Evolutionary conservation across 306 rosid genomes (phyloP), one percentile per base, ranked within the genome.

Genomic region (peach (Prunus persica)): DNA sequence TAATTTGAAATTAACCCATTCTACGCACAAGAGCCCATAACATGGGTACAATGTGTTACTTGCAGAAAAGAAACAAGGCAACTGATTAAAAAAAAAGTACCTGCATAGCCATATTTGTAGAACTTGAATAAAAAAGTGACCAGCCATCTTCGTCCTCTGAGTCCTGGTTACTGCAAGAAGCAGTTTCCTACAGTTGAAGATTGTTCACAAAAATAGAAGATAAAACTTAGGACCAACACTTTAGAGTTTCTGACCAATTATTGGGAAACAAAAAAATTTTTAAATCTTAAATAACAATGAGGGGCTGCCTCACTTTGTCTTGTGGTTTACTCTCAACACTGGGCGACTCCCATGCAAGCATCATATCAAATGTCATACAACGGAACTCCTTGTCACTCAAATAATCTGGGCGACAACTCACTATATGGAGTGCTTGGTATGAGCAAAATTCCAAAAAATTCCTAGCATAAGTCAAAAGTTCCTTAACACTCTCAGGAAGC

Each of bases 261-360:
- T 41, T 52, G 51, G 49, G 47, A 74, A 58, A 18, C 1, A 51
- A 18, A 65, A 67, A 19, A 12, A 41, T 32, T 57, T 25, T 69
- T 58, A 57, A 50, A 49, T 79, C 28, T 72, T 28, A 68, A 32
- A 70, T 45, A 79, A 73, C 51, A 75, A 75, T 47, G 61, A 69
- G 52, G 69, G 74, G 73, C 64, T 67, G 57, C 76, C 91, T 82
- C 81, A 88, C 95, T 78, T 81, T 80, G 69, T 77, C 71, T 22
- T 66, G n/a, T 24, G 77, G 74, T 74, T 80, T 81, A 52, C 78
- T 82, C 73, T 84, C 82, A 47, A 83, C 87, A 71, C 86, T 79
- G 16, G 98, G 97, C 43, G 88, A 84, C 63, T 95, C 98, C 97
- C 97, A 95, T 18, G 97, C 96, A 64, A 94, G 93, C 98, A 94